A percentile compares a stretch with the other conserved stretches of the same genome.
phyloP scores from a whole-genome alignment of 768 basidiomycete genomes.

The Dictyophora rubrovolvata region DNA sequence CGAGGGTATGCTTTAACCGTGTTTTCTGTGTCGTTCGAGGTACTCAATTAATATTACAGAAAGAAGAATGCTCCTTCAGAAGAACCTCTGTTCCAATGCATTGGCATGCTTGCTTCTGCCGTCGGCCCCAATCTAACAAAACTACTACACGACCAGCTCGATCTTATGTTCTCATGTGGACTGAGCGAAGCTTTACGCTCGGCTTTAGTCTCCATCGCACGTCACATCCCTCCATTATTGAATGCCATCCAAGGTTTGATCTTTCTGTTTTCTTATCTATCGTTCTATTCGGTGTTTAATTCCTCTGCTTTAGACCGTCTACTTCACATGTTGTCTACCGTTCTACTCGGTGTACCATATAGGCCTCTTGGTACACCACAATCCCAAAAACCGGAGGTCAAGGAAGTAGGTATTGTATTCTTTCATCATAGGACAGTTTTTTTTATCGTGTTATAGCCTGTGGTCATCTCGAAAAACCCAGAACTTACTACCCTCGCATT shows the following conservation, averaged over 20 bases:
- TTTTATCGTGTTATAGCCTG: conserved; percentile 24
- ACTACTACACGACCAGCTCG: conserved; percentile 89
- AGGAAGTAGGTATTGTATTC: background rate
- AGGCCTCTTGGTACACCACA: conserved; percentile 80
- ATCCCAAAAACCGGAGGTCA: conserved; percentile 33
- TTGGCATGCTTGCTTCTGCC: conserved; percentile 90
- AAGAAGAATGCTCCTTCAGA: conserved; percentile 89
- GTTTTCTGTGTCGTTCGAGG: background rate
- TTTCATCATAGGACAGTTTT: background rate
- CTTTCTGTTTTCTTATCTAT: background rate
- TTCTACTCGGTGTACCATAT: conserved; percentile 77
- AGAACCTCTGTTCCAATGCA: conserved; percentile 94
- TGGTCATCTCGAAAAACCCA: conserved; percentile 48
- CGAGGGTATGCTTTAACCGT: conserved; percentile 53
- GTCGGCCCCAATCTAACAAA: conserved; percentile 96
- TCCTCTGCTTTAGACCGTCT: conserved; percentile 57
- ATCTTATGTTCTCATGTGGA: conserved; percentile 92
- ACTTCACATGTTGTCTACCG: conserved; percentile 71
- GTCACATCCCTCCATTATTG: conserved; percentile 80
- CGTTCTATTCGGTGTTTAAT: background rate
- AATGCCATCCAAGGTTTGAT: conserved; percentile 80
- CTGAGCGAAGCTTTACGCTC: conserved; percentile 81
- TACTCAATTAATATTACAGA: conserved; percentile 22
- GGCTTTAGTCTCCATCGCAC: conserved; percentile 75
- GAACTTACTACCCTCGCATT: conserved; percentile 76